Evolutionary conservation across 345 rosid species (phyloP).

Genomic region (Zanthoxylum bungeanum): DNA sequence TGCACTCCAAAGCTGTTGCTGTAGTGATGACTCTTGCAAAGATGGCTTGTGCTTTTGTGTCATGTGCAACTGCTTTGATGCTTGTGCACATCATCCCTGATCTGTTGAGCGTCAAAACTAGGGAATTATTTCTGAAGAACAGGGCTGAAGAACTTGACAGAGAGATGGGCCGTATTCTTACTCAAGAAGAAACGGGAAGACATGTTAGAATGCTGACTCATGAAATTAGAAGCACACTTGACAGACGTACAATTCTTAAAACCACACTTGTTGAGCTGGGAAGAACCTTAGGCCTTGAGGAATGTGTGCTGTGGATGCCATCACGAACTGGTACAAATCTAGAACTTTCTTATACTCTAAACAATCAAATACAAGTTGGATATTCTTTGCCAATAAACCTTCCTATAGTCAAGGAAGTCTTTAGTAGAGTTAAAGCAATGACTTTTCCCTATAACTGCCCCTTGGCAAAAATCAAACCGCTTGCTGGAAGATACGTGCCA

Average conservation of each 20-base stretch:
- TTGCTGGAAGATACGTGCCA: conserved; percentile 53
- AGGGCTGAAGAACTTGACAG: conserved; percentile 83
- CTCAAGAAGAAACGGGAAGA: conserved; percentile 89
- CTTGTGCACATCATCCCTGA: conserved; percentile 93
- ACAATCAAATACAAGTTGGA: conserved; percentile 61
- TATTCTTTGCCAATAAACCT: conserved; percentile 57
- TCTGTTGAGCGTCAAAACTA: conserved; percentile 72
- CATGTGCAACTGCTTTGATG: conserved; percentile 85
- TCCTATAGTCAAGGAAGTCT: conserved; percentile 58
- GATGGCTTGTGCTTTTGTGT: conserved; percentile 80
- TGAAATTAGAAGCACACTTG: conserved; percentile 90
- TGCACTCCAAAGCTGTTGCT: conserved; percentile 84
- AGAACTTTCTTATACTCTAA: conserved; percentile 74
- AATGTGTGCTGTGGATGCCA: conserved; percentile 98
- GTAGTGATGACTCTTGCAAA: conserved; percentile 79
- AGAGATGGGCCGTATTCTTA: conserved; percentile 89
- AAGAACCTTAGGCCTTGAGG: conserved; percentile 73
- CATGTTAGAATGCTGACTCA: conserved; percentile 97
- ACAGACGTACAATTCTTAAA: conserved; percentile 71
- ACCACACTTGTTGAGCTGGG: conserved; percentile 96
- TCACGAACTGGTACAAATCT: conserved; percentile 54
- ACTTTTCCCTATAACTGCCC: conserved; percentile 71
- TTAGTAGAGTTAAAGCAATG: conserved; percentile 61
- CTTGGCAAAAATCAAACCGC: conserved; percentile 69
- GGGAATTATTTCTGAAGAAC: conserved; percentile 76